Percentiles rank a stretch among this genome's conserved stretches.
Conservation (phyloP, 202 grass and related monocot species). For the Tripidium arundinaceum region DNA sequence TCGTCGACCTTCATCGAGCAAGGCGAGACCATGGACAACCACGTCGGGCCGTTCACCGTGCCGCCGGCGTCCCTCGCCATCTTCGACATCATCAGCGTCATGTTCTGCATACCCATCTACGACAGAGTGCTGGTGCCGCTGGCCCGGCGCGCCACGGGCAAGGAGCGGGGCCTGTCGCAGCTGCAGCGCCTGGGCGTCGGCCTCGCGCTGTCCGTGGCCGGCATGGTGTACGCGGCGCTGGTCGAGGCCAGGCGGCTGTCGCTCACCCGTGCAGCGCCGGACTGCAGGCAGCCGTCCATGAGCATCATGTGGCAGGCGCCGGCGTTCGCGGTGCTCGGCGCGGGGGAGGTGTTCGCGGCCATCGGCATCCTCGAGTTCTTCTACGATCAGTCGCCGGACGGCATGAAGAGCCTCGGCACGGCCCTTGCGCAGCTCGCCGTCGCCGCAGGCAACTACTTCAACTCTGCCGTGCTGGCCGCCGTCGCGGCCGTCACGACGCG, state of each 20-base stretch:
- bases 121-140: constrained; percentile 47
- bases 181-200: constrained; percentile 53
- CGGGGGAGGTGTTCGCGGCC: constrained; percentile 30
- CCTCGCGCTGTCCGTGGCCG: constrained; percentile 30
- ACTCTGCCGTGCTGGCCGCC: constrained; percentile 17
- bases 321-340: constrained; percentile 29
- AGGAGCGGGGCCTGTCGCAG: constrained; percentile 50
- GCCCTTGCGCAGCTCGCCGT: constrained; percentile 23
- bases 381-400: constrained; percentile 41
- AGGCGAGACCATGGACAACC: constrained; percentile 13
- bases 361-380: constrained; percentile 44
- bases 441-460: constrained; percentile 30
- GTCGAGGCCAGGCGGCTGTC: constrained; percentile 35
- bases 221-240: constrained; percentile 26
- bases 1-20: constrained; percentile 58
- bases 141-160: constrained; percentile 38
- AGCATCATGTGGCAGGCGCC: constrained; percentile 51
- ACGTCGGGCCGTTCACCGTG: constrained; percentile 17
- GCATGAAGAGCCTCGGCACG: constrained; percentile 39
- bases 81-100: constrained; percentile 37
- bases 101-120: constrained; percentile 48
- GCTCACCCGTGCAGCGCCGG: not conserved
- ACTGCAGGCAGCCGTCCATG: not conserved
- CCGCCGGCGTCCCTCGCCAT: constrained; percentile 37
- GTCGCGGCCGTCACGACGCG: constrained; percentile 14